A percentile compares a stretch with the other conserved stretches of the same genome.
These are phyloP conservation scores for Clitopilus hobsonii DNA, from an alignment of 768 basidiomycete genomes.

Conservation along the genomic window DNA sequence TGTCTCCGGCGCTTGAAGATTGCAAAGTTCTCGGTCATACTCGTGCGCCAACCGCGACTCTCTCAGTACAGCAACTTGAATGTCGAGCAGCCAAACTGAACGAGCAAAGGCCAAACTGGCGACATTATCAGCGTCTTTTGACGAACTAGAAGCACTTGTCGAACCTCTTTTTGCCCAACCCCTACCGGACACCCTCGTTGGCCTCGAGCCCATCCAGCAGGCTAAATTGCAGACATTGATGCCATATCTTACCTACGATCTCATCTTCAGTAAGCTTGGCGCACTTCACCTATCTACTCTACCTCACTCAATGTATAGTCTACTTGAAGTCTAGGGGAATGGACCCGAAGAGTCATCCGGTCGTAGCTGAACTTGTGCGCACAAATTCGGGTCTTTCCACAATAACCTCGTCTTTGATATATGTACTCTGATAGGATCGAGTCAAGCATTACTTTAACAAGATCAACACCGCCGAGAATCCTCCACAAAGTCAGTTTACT, in stretches of 20 bases:
- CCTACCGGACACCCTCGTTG: slow-evolving; percentile 60
- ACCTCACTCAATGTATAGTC: slow-evolving; percentile 36
- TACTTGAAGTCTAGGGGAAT: slow-evolving; percentile 78
- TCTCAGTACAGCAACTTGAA: too few relatives aligned
- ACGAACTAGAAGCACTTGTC: slow-evolving; percentile 62
- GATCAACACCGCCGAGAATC: slow-evolving; percentile 70
- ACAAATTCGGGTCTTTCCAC: slow-evolving; percentile 2
- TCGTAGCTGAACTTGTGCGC: slow-evolving; percentile 63
- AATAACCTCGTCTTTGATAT: too few relatives aligned
- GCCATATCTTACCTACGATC: slow-evolving; percentile 81
- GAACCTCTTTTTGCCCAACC: slow-evolving; percentile 65
- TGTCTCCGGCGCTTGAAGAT: neutral
- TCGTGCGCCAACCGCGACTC: too few relatives aligned
- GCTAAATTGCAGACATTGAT: slow-evolving; percentile 76
- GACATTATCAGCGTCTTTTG: slow-evolving; percentile 52
- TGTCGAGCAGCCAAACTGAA: slow-evolving; percentile 36
- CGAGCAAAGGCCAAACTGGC: slow-evolving; percentile 45
- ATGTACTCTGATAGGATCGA: slow-evolving; percentile 48
- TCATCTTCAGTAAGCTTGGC: slow-evolving; percentile 67
- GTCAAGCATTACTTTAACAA: slow-evolving; percentile 81
- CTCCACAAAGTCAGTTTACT: slow-evolving; percentile 42
- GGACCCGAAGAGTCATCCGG: slow-evolving; percentile 75
- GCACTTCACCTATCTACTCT: neutral
- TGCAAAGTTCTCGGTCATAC: too few relatives aligned
- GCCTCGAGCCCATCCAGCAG: slow-evolving; percentile 69